Percentiles rank a stretch among this genome's conserved stretches.
These are phyloP conservation scores for Spatholobus suberectus DNA, from an alignment of 306 rosid genomes.

Conservation along the genomic window DNA sequence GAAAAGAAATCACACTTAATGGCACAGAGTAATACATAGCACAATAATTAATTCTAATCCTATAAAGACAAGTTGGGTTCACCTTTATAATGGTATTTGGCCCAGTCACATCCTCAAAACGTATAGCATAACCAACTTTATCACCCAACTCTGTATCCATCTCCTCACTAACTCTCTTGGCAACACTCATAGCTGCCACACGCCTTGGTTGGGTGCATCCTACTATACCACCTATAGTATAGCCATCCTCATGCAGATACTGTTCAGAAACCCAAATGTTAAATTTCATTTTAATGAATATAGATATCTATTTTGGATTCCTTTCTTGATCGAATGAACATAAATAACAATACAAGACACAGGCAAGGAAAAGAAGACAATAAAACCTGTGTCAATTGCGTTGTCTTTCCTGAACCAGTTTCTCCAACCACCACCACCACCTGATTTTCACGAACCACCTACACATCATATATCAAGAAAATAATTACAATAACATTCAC, in stretches of 20 bases:
- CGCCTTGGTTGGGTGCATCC: conserved; percentile 99
- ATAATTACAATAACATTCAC: conserved; percentile 21
- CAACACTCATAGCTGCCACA: conserved; percentile 99
- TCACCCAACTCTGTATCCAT: conserved; percentile 96
- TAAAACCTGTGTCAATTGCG: conserved; percentile 91
- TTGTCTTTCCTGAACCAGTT: conserved; percentile 99
- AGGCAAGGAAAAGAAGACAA: conserved; percentile 8
- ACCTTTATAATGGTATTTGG: conserved; percentile 92
- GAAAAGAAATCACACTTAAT: conserved; percentile 6
- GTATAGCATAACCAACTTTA: conserved; percentile 96
- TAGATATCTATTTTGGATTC: not conserved
- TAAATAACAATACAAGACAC: not conserved
- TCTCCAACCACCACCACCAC: conserved; percentile 96
- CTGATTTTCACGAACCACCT: conserved; percentile 96
- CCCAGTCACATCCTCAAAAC: conserved; percentile 98
- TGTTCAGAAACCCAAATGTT: conserved; percentile 55
- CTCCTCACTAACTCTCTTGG: conserved; percentile 99
- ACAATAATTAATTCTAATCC: conserved; percentile 5
- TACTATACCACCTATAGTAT: conserved; percentile 73
- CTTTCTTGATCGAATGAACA: not conserved
- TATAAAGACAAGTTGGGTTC: not conserved
- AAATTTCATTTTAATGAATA: conserved; percentile 31
- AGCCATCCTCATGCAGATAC: conserved; percentile 97
- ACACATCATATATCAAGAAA: conserved; percentile 38
- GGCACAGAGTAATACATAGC: not conserved